These are phyloP conservation scores for Colletotrichum tropicicola DNA, from an alignment of 2,329 filamentous ascomycete genomes.

Conservation along the genomic window DNA sequence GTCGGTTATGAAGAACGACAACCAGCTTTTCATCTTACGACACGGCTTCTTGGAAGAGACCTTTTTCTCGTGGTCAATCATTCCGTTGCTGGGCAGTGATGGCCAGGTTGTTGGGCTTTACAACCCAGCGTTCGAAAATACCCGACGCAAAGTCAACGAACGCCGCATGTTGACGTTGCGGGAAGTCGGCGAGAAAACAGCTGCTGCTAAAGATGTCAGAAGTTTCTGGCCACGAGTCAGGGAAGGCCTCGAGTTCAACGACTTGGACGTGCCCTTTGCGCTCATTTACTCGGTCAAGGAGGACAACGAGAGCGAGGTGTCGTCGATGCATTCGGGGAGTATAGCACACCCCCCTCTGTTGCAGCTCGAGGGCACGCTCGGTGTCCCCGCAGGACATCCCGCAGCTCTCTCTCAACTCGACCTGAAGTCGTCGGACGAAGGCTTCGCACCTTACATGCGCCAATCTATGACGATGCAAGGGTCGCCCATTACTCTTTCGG, in stretches of 20 bases:
- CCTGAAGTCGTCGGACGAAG: conserved; percentile 73
- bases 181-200: conserved; percentile 80
- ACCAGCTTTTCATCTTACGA: conserved; percentile 76
- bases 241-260: conserved; percentile 76
- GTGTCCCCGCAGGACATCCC: conserved; percentile 71
- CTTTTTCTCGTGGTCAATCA: conserved; percentile 85
- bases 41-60: conserved; percentile 79
- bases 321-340: conserved; percentile 76
- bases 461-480: conserved; percentile 75
- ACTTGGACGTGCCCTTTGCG: conserved; percentile 79
- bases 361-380: conserved; percentile 76
- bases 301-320: conserved; percentile 74
- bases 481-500: conserved; percentile 72
- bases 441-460: conserved; percentile 80
- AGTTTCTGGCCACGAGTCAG: conserved; percentile 79
- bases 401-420: conserved; percentile 72
- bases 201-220: conserved; percentile 75
- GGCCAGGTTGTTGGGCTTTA: conserved; percentile 80
- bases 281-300: conserved; percentile 81
- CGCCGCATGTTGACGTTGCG: conserved; percentile 81
- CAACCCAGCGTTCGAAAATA: conserved; percentile 85
- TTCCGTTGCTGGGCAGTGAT: conserved; percentile 78
- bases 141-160: conserved; percentile 79
- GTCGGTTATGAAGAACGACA: conserved; percentile 86
- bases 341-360: conserved; percentile 69